These are phyloP conservation scores for Albifimbria verrucaria DNA, from an alignment of 2,329 filamentous ascomycete genomes.

Conservation along the genomic window DNA sequence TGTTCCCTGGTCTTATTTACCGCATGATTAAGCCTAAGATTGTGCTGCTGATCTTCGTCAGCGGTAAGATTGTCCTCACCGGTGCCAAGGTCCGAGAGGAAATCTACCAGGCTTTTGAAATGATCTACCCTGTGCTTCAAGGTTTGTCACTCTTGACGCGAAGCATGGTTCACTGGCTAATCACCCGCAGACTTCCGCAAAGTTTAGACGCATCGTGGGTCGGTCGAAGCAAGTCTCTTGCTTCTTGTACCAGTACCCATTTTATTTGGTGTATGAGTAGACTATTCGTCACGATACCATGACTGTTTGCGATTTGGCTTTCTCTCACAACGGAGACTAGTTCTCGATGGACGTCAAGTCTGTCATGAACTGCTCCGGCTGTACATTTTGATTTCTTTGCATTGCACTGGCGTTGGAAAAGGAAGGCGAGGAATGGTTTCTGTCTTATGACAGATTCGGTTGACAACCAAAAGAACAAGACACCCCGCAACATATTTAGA, in stretches of 20 bases:
- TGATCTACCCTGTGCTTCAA: conserved; percentile 95
- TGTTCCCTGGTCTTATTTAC: conserved; percentile 99
- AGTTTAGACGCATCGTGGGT: conserved; percentile 35
- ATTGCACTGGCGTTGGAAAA: conserved; percentile 58
- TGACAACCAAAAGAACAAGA: conserved; percentile 33
- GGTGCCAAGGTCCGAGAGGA: conserved; percentile 97
- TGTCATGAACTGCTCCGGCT: not conserved
- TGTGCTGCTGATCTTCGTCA: conserved; percentile 95
- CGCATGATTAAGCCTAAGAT: conserved; percentile 99
- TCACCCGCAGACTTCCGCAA: conserved; percentile 51
- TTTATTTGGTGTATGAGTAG: conserved; percentile 36
- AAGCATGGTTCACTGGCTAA: conserved; percentile 5
- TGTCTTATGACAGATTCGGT: conserved; percentile 25
- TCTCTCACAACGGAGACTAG: conserved; percentile 7
- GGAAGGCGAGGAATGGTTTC: conserved; percentile 26
- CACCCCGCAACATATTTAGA: conserved; percentile 37
- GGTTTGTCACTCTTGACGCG: conserved; percentile 48
- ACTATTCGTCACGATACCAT: conserved; percentile 45
- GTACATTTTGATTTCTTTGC: conserved; percentile 31
- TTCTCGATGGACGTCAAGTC: no score
- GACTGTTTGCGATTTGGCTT: conserved; percentile 29
- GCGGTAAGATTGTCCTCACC: conserved; percentile 95
- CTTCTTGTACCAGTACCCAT: conserved; percentile 14
- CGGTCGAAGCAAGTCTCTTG: conserved; percentile 5
- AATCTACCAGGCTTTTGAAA: conserved; percentile 94